Percentiles rank a stretch among this genome's conserved stretches.
Conservation (phyloP, 306 rosid genomes). For the Rubus parviflorus region DNA sequence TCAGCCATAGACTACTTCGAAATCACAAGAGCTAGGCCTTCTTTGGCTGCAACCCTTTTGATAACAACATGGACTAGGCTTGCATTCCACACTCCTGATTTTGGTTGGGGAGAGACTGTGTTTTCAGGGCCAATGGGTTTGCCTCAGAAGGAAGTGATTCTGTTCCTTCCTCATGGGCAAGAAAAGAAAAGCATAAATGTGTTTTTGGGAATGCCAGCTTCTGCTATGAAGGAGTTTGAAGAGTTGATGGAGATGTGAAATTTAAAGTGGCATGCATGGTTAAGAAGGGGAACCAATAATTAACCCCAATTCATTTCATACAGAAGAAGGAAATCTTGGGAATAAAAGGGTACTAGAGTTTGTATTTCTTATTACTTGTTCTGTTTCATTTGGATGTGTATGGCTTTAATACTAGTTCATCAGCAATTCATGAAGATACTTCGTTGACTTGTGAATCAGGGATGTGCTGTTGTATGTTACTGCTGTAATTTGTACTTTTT, state of each 20-base stretch:
- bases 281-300: neutral
- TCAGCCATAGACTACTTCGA: constrained; percentile 84
- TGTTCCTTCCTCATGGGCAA: constrained; percentile 60
- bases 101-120: constrained; percentile 83
- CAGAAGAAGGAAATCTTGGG: constrained; percentile 8
- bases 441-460: neutral
- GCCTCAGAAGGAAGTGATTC: constrained; percentile 65
- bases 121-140: constrained; percentile 72
- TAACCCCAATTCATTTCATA: neutral
- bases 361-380: neutral
- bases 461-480: neutral
- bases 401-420: neutral
- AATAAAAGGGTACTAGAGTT: constrained; percentile 10
- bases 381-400: neutral
- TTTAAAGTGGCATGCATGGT: neutral
- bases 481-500: neutral
- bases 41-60: constrained; percentile 62
- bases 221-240: constrained; percentile 71
- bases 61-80: constrained; percentile 78
- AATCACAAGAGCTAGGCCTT: constrained; percentile 69
- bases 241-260: constrained; percentile 40
- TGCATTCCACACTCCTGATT: constrained; percentile 62
- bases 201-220: constrained; percentile 75
- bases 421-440: neutral
- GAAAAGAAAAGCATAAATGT: constrained; percentile 58